Percentiles rank a stretch among this genome's conserved stretches.
Conservation (phyloP, 257 asterid species). For the Dorcoceras hygrometricum region DNA sequence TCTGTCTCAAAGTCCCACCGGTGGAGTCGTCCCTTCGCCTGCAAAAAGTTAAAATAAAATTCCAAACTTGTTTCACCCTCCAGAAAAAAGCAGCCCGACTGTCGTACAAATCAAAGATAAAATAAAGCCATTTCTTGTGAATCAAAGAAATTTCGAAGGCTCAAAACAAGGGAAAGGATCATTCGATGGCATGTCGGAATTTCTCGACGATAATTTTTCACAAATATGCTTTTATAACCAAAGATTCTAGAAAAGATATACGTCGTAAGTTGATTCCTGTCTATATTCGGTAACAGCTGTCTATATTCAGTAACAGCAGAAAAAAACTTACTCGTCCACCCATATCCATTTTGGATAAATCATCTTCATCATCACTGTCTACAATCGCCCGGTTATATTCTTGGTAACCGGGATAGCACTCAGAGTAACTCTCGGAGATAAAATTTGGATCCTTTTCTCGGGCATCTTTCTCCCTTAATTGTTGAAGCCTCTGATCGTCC, state of each 20-base stretch:
- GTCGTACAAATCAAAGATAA: not conserved
- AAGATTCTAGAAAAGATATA: not conserved
- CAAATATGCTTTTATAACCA: too few relatives aligned
- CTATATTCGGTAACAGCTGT: not conserved
- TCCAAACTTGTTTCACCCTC: not conserved
- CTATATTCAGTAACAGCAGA: not conserved
- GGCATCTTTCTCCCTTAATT: constrained; percentile 90
- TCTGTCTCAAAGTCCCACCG: constrained; percentile 99
- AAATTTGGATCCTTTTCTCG: constrained; percentile 98
- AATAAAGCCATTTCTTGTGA: not conserved
- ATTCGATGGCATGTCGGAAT: too few relatives aligned
- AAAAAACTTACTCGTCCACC: constrained; percentile 83
- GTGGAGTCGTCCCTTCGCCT: constrained; percentile 99
- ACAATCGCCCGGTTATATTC: constrained; percentile 93
- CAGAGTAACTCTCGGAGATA: constrained; percentile 96
- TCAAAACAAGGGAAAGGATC: too few relatives aligned
- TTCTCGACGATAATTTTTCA: too few relatives aligned
- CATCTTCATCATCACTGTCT: constrained; percentile 95
- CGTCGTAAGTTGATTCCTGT: not conserved
- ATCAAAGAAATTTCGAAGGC: not conserved
- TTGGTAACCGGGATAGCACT: constrained; percentile 98
- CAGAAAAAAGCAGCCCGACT: not conserved
- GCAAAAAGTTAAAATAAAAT: constrained; percentile 17
- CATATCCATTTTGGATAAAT: constrained; percentile 98
- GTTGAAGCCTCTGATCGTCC: constrained; percentile 91